These are phyloP conservation scores for Phytophthora pinifolia DNA, from an alignment of 352 stramenopile species.

Conservation along the genomic window DNA sequence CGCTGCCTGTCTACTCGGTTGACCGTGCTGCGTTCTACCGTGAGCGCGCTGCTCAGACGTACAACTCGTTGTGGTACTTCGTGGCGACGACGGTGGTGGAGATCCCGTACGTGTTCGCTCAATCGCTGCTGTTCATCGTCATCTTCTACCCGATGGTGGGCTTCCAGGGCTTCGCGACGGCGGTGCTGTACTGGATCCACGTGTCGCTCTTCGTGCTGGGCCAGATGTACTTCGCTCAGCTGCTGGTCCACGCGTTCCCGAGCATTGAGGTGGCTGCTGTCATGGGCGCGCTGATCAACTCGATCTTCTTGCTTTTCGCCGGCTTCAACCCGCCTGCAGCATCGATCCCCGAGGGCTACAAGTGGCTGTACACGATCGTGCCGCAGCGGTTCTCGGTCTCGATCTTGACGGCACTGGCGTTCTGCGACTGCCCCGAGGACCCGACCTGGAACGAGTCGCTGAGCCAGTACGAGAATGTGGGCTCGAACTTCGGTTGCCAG, in stretches of 20 bases:
- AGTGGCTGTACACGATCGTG: slow-evolving; percentile 13
- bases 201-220: slow-evolving; percentile 1
- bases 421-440: slow-evolving; percentile 7
- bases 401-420: slow-evolving; percentile 6
- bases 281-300: slow-evolving; percentile 2
- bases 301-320: slow-evolving; percentile 12
- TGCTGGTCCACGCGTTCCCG: slow-evolving; percentile 1
- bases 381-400: slow-evolving; percentile 6
- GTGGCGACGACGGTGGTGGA: slow-evolving; percentile 3
- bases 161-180: slow-evolving; percentile 7
- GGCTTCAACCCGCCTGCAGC: slow-evolving; percentile 10
- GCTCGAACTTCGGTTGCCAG: slow-evolving; percentile 8
- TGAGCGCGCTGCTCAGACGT: slow-evolving; percentile 5
- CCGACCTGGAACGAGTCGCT: slow-evolving; percentile 10
- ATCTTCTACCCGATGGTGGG: slow-evolving; percentile 7
- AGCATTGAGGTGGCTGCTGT: not conserved
- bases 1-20: slow-evolving; percentile 18
- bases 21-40: slow-evolving; percentile 5
- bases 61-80: slow-evolving; percentile 10
- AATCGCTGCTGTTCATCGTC: not conserved
- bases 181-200: slow-evolving; percentile 1
- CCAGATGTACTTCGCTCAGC: slow-evolving; percentile 1
- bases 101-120: slow-evolving; percentile 4
- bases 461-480: slow-evolving; percentile 12
- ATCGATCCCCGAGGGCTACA: slow-evolving; percentile 10